A percentile compares a stretch with the other conserved stretches of the same genome.
Conservation (phyloP, 2,329 filamentous ascomycete species). For the Exophiala sideris region DNA sequence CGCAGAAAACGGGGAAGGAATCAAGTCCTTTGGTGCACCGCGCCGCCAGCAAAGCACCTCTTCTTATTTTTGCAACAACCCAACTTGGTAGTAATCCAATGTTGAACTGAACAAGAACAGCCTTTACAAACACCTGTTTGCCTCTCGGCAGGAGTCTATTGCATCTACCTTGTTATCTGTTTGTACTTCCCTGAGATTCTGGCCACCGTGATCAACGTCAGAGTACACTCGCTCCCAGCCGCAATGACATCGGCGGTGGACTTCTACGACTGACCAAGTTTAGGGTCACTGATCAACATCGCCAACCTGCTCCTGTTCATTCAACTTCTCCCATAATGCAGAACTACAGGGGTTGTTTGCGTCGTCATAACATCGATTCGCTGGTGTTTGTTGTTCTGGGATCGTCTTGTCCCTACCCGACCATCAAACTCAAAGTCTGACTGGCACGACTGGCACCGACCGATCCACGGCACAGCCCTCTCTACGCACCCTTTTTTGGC, state of each 20-base stretch:
- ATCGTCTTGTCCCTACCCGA: not conserved
- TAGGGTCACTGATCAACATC: not conserved
- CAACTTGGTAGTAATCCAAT: too few relatives aligned
- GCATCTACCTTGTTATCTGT: too few relatives aligned
- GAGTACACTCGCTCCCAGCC: not conserved
- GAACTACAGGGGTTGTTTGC: not conserved
- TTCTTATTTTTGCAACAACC: too few relatives aligned
- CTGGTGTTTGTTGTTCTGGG: not conserved
- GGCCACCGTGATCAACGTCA: not conserved
- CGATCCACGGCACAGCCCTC: not conserved
- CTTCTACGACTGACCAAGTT: not conserved
- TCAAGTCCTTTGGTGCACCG: too few relatives aligned
- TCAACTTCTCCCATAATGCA: not conserved
- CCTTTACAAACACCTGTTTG: too few relatives aligned
- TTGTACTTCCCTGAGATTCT: too few relatives aligned
- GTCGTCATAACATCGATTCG: not conserved
- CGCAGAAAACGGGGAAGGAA: too few relatives aligned
- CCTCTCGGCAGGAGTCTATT: too few relatives aligned
- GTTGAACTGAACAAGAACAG: too few relatives aligned
- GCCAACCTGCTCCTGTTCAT: not conserved
- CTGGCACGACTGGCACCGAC: not conserved
- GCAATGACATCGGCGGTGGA: not conserved
- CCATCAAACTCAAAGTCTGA: not conserved
- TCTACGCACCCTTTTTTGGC: not conserved
- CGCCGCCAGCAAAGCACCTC: too few relatives aligned